Evolutionary conservation across 2,329 filamentous ascomycete species (phyloP), one percentile per base, ranked within the genome.

Genomic region (Diaporthe amygdali): DNA sequence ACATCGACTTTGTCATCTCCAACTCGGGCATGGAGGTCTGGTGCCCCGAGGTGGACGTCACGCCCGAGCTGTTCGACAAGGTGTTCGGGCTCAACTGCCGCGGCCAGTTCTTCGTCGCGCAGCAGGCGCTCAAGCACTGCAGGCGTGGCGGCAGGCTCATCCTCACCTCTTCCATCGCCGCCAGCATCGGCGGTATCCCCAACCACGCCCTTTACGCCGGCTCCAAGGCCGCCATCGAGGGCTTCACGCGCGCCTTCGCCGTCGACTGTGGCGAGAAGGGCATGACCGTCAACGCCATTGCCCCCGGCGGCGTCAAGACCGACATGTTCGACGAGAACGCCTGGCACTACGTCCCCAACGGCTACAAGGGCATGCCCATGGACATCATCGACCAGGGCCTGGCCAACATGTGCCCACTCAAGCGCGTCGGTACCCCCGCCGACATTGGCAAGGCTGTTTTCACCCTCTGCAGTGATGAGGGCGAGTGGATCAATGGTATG

Each of bases 101-200:
- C 49, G 91, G 90, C 56, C 91, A 94, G 82, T 94, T 94, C 85
- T 94, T 94, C 80, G 92, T 94, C 66, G 92, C 92, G 25, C 91
- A 94, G 83, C 90, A 93, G 71, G 93, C 89, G 8, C 92, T 92
- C 81, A 91, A 91, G 83, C 85, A 93, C 82, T 87, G 93, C 74
- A 87, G 91, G 78, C 85, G 88, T 54, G 91, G 92, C 70, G 93
- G 93, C 39, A 87, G 93, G 55, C 88, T 95, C 76, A 89, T 94
- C 76, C 86, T 94, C 69, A 94, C 93, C 85, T 91, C 88, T 44
- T 92, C 90, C 52, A 92, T 94, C 76, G 91, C 91, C 20, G 81
- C 92, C 5, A 88, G 89, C 74, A 85, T 93, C 76, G 85, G 91
- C 46, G 91, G 91, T 66, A 90, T 93, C 70, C 88, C 87, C 76